Evolutionary conservation across 768 basidiomycete species (phyloP), one percentile per base, ranked within the genome.

Genomic region (Hemileccinum impolitum): DNA sequence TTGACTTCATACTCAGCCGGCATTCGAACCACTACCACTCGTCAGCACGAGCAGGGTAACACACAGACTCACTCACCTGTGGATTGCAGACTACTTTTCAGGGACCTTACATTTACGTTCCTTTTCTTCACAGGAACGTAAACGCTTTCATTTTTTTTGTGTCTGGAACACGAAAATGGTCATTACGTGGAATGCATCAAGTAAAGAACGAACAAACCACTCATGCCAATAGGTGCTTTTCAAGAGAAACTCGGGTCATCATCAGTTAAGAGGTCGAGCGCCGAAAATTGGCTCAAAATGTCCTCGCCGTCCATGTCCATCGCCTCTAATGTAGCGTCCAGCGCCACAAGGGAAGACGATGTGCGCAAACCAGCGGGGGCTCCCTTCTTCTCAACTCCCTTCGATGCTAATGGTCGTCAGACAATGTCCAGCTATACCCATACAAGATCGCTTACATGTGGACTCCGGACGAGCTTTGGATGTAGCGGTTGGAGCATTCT

Each of bases 311-410:
- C 39, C 3, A 18, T 12, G 13, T 26, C n/a, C 48, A 45, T 55
- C 25, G 19, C 40, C 43, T 50, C 39, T 21, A 62, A 38, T 3
- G 53, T 43, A 7, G 40, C 50, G 30, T 60, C 59, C 19, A 62
- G 50, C 12, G 43, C 14, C 28, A 17, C 37, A 2, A 59, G 15
- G 12, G 60, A 60, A 28, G 43, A 50, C 19, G 59, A 62, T 17
- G 44, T n/a, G 4, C 42, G 15, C 8, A 56, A 26, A 4, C 30
- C 25, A 23, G 32, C n/a, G 17, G 34, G 14, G n/a, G 21, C 1
- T 21, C 19, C 36, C 30, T 30, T 45, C 37, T 34, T 45, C 43
- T 40, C 38, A 13, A 53, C 37, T 35, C 14, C 17, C 30, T 15
- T 40, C 39, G 41, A 18, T 36, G 38, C 47, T 51, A 17, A 5